phyloP scores from a whole-genome alignment of 768 basidiomycete genomes.

The Russula brevipes region DNA sequence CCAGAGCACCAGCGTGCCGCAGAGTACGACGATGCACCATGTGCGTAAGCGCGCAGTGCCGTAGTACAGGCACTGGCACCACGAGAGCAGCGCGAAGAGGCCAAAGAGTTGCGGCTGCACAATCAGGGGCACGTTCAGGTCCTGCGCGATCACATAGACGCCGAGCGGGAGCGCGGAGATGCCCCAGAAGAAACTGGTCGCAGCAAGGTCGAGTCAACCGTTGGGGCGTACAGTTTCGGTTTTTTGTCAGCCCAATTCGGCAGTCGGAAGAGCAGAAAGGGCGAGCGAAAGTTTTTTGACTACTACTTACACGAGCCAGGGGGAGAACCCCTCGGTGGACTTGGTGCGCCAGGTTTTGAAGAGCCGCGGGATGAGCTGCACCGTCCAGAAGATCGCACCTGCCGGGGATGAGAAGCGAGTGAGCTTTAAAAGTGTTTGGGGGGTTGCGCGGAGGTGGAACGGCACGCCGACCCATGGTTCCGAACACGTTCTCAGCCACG shows the following conservation, averaged over 20 bases:
- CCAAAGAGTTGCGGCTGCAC: slow-evolving; percentile 64
- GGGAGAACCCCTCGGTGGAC: slow-evolving; percentile 64
- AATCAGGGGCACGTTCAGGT: slow-evolving; percentile 68
- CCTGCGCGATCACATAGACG: slow-evolving; percentile 58
- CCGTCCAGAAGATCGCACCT: slow-evolving; percentile 65
- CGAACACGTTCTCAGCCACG: slow-evolving; percentile 61
- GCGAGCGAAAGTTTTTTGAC: no score
- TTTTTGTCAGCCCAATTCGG: no score
- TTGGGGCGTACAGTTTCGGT: no score
- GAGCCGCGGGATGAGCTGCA: slow-evolving; percentile 64
- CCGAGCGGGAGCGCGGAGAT: slow-evolving; percentile 56
- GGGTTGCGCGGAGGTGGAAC: not conserved
- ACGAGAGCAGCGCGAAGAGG: slow-evolving; percentile 53
- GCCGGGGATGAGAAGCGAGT: slow-evolving; percentile 30
- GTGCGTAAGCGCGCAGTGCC: slow-evolving; percentile 38
- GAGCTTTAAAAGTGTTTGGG: slow-evolving; percentile 31
- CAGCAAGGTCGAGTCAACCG: no score
- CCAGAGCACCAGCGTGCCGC: slow-evolving; percentile 39
- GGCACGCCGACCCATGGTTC: slow-evolving; percentile 34
- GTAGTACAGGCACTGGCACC: slow-evolving; percentile 74
- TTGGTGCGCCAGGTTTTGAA: slow-evolving; percentile 68
- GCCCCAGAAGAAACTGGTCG: slow-evolving; percentile 54
- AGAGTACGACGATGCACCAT: slow-evolving; percentile 35
- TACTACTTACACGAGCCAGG: slow-evolving; percentile 51
- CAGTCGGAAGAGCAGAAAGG: no score